Conservation (phyloP, 148 eudicot species). For the Pharnaceum exiguum region DNA sequence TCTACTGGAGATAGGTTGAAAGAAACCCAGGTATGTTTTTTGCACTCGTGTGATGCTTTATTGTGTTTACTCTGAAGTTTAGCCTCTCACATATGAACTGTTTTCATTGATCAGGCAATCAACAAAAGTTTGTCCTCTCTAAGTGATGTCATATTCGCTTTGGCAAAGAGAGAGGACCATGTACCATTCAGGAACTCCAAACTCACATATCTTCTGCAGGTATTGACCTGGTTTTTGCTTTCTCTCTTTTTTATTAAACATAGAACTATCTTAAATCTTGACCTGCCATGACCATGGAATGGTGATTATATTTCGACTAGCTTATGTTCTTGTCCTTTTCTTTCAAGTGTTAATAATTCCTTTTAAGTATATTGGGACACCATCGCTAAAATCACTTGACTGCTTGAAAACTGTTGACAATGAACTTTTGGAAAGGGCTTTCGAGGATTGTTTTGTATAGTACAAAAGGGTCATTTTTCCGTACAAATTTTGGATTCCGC, state of each 20-base stretch:
- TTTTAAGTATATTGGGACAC: no score
- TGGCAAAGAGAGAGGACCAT: conserved; percentile 91
- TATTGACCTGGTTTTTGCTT: no score
- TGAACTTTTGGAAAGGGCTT: no score
- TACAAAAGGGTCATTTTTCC: no score
- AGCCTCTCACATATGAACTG: neutral
- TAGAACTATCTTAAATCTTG: neutral
- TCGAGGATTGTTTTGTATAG: no score
- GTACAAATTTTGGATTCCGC: no score
- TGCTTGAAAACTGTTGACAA: no score
- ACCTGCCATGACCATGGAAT: no score
- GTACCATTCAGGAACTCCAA: conserved; percentile 93
- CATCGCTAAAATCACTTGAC: no score
- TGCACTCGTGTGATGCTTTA: neutral
- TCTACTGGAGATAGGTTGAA: conserved; percentile 86
- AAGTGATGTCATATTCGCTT: conserved; percentile 84
- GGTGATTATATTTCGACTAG: no score
- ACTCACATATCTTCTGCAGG: conserved; percentile 97
- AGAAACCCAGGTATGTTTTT: conserved; percentile 78
- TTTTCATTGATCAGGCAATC: conserved; percentile 51
- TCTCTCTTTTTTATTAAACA: neutral
- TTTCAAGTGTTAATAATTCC: no score
- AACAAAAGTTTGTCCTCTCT: conserved; percentile 89
- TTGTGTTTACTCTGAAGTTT: neutral
- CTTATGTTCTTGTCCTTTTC: no score